Base-by-base conservation (phyloP, 805 yeast species). In the Candida alai region DNA sequence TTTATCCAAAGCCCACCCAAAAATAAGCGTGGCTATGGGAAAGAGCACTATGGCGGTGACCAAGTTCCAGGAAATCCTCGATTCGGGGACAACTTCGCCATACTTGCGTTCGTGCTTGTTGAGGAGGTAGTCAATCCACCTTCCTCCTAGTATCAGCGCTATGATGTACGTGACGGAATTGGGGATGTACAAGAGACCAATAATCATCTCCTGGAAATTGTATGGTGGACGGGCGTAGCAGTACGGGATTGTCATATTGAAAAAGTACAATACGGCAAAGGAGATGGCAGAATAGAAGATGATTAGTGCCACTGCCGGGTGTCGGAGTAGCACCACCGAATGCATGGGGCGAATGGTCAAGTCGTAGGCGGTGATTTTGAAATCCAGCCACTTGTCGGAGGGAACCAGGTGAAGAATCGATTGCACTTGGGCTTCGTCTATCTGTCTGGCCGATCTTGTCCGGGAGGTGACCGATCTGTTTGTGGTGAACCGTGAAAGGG, bases 121-220 rank as follows among this genome's bases (percentile, higher is more conserved):
- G 23, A 84, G 54, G 26, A 84, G 59, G 28, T 60, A 52, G 54
- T 86, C 96, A 34, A 78, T 78, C 83, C 90, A 86, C 41, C 68
- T 69, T 3, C 96, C 96, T 23, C 94, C 94, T 41, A 74, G 65
- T n/a, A 87, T 59, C 1, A 90, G 80, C 0, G 94, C 90, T 30
- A 80, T 45, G 23, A 86, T 58, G 50, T 85, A 86, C 0, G 89
- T 75, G 17, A 84, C 73, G 0, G 95, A 84, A 54, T 86, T 86
- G 23, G 96, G 95, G 21, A 86, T 77, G 60, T 84, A 86, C 36
- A 84, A 68, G 18, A 86, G 65, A 21, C 96, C 96, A 31, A 81
- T 71, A 36, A 79, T 67, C 31, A 84, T 57, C 0, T 84, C 58
- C 21, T 65, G 60, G 65, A 82, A 87, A 48, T 77, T 74, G 56